Conservation (phyloP, 768 basidiomycete genomes). For the Trametes maxima region DNA sequence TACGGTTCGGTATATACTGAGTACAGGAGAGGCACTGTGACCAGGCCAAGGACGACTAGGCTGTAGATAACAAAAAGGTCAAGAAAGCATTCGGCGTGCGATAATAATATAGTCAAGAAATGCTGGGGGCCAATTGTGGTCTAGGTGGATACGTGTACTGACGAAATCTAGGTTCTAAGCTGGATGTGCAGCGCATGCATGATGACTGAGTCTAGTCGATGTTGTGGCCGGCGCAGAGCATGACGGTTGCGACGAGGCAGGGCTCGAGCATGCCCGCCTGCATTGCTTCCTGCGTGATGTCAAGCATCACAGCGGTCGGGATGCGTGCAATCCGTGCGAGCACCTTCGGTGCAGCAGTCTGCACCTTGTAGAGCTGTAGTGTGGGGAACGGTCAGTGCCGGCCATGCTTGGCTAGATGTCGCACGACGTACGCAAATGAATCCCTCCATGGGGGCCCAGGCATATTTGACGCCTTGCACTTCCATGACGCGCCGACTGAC, state of each 20-base stretch:
- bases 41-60: too few relatives aligned
- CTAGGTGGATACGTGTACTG: not conserved
- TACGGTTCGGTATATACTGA: too few relatives aligned
- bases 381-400: not conserved
- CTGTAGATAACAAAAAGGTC: not conserved
- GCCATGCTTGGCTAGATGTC: not conserved
- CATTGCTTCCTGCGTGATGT: conserved; percentile 58
- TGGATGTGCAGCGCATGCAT: not conserved
- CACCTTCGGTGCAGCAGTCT: conserved; percentile 35
- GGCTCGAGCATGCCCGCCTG: conserved; percentile 56
- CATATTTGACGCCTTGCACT: conserved; percentile 50
- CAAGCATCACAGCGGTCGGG: conserved; percentile 49
- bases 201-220: conserved; percentile 48
- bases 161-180: not conserved
- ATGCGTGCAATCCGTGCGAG: conserved; percentile 53
- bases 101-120: not conserved
- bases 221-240: conserved; percentile 63
- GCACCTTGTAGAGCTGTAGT: conserved; percentile 48
- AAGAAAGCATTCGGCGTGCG: not conserved
- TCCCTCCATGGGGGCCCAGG: conserved; percentile 57
- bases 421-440: conserved; percentile 50
- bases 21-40: too few relatives aligned
- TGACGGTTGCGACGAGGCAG: conserved; percentile 50
- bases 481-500: conserved; percentile 48
- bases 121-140: not conserved